Percentiles rank a stretch among this genome's conserved stretches.
Conservation (phyloP, 805 yeast genomes). For the Candida takata region DNA sequence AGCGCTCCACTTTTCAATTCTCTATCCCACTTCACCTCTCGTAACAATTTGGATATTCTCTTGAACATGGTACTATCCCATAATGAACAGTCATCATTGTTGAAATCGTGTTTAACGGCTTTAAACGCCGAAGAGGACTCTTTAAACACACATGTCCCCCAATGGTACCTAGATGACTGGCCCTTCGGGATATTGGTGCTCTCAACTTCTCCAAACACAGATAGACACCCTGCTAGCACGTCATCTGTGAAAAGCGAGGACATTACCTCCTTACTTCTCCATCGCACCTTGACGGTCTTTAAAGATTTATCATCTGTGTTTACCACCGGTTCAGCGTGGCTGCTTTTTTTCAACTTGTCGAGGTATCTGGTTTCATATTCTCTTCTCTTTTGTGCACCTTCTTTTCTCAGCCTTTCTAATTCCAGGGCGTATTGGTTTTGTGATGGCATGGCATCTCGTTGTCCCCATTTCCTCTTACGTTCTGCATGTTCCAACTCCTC, state of each 20-base stretch:
- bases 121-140: constrained; percentile 5
- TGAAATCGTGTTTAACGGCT: constrained; percentile 13
- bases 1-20: background rate
- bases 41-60: constrained; percentile 17
- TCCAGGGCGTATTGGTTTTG: constrained; percentile 7
- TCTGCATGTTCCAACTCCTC: constrained; percentile 21
- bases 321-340: background rate
- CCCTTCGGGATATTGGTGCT: constrained; percentile 9
- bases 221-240: constrained; percentile 18
- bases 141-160: constrained; percentile 13
- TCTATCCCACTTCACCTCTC: constrained; percentile 15
- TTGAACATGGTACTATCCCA: constrained; percentile 20
- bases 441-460: constrained; percentile 6
- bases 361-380: constrained; percentile 11
- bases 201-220: constrained; percentile 20
- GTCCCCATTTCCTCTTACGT: constrained; percentile 11
- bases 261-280: constrained; percentile 20
- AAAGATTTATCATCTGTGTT: background rate
- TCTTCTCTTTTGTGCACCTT: constrained; percentile 18
- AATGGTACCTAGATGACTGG: constrained; percentile 12
- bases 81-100: constrained; percentile 3
- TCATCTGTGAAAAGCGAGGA: constrained; percentile 17
- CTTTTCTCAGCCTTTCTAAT: constrained; percentile 19
- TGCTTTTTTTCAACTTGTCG: too few relatives aligned
- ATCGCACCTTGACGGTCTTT: constrained; percentile 15